Conservation (phyloP, 169 alveolate species). For the Plasmodium blacklocki region DNA sequence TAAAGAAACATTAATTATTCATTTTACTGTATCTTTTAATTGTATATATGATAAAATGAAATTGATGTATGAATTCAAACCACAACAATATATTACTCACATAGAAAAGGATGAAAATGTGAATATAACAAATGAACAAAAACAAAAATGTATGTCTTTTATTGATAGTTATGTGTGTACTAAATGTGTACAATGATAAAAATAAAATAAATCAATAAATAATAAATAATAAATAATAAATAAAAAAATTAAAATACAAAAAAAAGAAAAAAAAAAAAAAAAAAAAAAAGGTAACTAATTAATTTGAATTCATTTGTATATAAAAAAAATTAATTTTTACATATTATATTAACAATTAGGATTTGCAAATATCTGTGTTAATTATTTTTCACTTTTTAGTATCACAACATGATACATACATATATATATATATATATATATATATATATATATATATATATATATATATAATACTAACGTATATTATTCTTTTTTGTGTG, state of each 20-base stretch:
- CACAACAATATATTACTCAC: conserved; percentile 60
- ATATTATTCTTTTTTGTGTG: neutral
- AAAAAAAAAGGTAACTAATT: no score
- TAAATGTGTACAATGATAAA: conserved; percentile 14
- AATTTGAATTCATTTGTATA: no score
- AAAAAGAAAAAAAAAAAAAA: no score
- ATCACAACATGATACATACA: no score
- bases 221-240: neutral
- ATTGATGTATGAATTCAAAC: conserved; percentile 19
- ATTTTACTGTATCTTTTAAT: conserved; percentile 72
- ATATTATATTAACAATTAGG: no score
- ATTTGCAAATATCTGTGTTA: no score
- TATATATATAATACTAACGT: no score
- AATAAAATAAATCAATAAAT: neutral
- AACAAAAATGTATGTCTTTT: conserved; percentile 41
- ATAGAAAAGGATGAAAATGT: conserved; percentile 17
- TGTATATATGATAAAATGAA: conserved; percentile 25
- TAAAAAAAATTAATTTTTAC: no score
- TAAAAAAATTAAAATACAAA: no score
- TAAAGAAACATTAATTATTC: conserved; percentile 59
- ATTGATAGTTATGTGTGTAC: conserved; percentile 41
- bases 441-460: no score
- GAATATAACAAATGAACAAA: conserved; percentile 10
- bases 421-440: no score
- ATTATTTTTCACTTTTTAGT: no score